Base-by-base conservation (phyloP, 352 stramenopile species). In the Lagenidium giganteum region DNA sequence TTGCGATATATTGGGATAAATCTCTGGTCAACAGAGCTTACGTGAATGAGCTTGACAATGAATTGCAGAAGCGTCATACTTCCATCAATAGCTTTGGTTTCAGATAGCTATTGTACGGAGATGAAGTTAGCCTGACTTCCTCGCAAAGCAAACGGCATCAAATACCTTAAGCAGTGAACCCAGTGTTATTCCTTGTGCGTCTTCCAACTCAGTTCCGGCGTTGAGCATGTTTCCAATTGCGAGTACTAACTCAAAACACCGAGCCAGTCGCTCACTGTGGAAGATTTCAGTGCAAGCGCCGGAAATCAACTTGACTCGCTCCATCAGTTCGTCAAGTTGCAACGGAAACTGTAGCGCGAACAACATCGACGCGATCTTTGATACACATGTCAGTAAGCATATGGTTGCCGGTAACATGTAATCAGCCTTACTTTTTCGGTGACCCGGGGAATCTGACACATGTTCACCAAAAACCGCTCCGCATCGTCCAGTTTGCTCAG, bases 11-110 rank as follows among this genome's bases (percentile, higher is more conserved):
- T 9, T 12, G 33, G 29, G 12, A 25, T 29, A 29, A 30, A 29
- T 22, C 12, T 22, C 17, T 14, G 13, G 5, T 8, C 5, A 28
- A 25, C 3, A 31, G 3, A 3, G 64, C 75, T 31, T 62, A 86
- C 78, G 17, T 91, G 70, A 37, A 91, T 84, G 18, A 91, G 62
- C 35, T 80, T 74, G 42, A 87, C 66, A 42, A 87, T 84, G 34
- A 88, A 92, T 32, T 89, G 75, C 27, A 90, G 54, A 2, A 92
- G 47, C 5, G 76, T 89, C 38, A 77, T 76, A 20, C 53, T 85
- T 49, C 74, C 67, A 46, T 89, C 77, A 11, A 88, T 65, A 4
- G 80, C 78, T 46, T 89, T 87, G n/a, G 80, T 92, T 38, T 92
- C 80, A 1, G 80, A 90, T 4, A 92, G 56, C 70, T 87, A 54